Evolutionary conservation across 225 moss, liverwort and hornwort species (phyloP).

Genomic region (Pseudoscleropodium purum): DNA sequence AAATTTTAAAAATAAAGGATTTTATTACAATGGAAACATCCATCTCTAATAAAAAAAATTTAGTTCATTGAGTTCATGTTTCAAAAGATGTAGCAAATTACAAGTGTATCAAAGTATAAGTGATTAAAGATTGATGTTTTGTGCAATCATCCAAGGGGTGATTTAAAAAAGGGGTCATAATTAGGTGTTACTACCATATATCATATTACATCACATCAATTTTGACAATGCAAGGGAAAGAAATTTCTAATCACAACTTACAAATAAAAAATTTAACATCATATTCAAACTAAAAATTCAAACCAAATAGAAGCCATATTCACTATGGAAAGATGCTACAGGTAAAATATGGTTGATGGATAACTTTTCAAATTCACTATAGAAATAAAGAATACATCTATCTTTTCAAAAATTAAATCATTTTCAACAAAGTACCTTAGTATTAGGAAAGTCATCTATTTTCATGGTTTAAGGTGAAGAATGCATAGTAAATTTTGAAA

Average conservation of each 20-base stretch:
- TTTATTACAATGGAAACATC: too few relatives aligned
- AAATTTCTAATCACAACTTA: too few relatives aligned
- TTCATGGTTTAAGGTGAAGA: accelerated
- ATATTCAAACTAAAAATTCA: neutral
- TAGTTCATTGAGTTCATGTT: too few relatives aligned
- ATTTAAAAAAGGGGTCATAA: too few relatives aligned
- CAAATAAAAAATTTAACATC: neutral
- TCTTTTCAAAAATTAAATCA: neutral
- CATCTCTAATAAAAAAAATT: too few relatives aligned
- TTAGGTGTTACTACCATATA: accelerated
- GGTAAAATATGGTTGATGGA: accelerated
- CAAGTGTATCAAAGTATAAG: too few relatives aligned
- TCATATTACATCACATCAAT: too few relatives aligned
- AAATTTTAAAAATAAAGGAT: too few relatives aligned
- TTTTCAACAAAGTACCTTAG: accelerated
- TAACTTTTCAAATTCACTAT: neutral
- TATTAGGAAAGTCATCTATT: accelerated
- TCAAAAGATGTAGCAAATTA: too few relatives aligned
- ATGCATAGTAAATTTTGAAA: neutral
- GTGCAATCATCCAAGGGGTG: too few relatives aligned
- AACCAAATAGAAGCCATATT: too few relatives aligned
- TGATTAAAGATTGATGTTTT: too few relatives aligned
- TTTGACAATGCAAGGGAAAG: accelerated
- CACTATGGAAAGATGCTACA: neutral
- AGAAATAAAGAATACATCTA: neutral